Base-by-base conservation (phyloP, 2,329 filamentous ascomycete species). In the Eutypa lata region DNA sequence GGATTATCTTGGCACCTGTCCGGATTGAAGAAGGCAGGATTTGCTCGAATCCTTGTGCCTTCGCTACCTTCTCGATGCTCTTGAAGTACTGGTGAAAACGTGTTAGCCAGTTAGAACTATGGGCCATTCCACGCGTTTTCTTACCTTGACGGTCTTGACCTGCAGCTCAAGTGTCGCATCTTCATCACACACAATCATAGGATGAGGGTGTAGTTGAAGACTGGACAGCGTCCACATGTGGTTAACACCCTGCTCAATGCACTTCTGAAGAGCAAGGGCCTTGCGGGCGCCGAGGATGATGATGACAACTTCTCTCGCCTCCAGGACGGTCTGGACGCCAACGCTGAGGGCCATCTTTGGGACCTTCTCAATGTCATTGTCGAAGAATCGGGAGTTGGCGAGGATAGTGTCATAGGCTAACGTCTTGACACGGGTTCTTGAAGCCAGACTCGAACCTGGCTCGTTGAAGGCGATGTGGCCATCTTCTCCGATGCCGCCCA, bases 381-480 rank as follows among this genome's bases (percentile, higher is more conserved):
- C 84, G 68, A 95, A 95, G 78, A 94, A 94, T 55, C 90, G 80
- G 18, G 88, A 90, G 72, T 95, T 95, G 57, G 90, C 90, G 4
- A 92, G 75, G 55, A 94, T 91, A 45, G 90, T 95, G 71, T 94
- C 90, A 66, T 92, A 91, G 38, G 90, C 89, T 49, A 95, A 76
- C 1, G 90, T 94, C 80, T 94, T 94, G 66, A 94, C 89, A 55
- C 90, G 81, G 13, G 90, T 95, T 46, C 89, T 82, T 52, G 87
- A 91, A 61, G 82, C 81, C 56, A 95, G 74, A 54, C 86, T 90
- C 11, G 88, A 91, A 40, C 90, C 90, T 3, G 90, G 90, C 72
- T 95, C 90, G 71, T 95, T 95, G 80, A 95, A 95, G 47, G 90
- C 90, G 58, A 95, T 90, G 71, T 95, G 90, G 5, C 90, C 90